These are phyloP conservation scores for Plasmodium fragile DNA, from an alignment of 169 alveolate species.

Conservation along the genomic window DNA sequence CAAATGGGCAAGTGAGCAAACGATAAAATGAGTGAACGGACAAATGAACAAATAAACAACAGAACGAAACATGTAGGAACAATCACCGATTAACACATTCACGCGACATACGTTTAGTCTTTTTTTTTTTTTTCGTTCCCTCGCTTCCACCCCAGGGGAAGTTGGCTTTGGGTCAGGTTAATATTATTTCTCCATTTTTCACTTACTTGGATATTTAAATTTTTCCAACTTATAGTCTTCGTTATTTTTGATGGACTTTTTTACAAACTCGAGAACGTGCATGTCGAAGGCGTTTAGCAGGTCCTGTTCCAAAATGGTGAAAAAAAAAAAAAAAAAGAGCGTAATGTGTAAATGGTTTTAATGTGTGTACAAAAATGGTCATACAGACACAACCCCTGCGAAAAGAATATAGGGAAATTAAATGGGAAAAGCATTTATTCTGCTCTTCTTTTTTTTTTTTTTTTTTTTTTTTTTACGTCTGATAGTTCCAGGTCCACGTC, in stretches of 20 bases:
- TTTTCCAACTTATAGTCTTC: conserved; percentile 61
- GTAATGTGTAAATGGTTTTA: not conserved
- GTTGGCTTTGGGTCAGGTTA: not conserved
- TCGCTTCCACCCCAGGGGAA: not conserved
- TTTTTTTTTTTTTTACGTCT: conserved; percentile 26
- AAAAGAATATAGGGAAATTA: not conserved
- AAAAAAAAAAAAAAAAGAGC: not conserved
- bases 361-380: not conserved
- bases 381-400: not conserved
- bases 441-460: not conserved
- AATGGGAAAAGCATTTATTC: not conserved
- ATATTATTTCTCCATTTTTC: not conserved
- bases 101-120: not conserved
- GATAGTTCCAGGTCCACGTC: conserved; percentile 26
- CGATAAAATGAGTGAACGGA: not conserved
- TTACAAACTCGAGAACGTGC: conserved; percentile 49
- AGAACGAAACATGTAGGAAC: not conserved
- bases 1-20: not conserved
- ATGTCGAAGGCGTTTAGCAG: conserved; percentile 54
- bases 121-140: not conserved
- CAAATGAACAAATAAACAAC: not conserved
- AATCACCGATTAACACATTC: not conserved
- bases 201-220: conserved; percentile 70
- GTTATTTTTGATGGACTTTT: conserved; percentile 45
- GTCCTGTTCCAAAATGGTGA: conserved; percentile 10